Evolutionary conservation across 2,329 filamentous ascomycete species (phyloP).

Genomic region (Ilyonectria sp.): DNA sequence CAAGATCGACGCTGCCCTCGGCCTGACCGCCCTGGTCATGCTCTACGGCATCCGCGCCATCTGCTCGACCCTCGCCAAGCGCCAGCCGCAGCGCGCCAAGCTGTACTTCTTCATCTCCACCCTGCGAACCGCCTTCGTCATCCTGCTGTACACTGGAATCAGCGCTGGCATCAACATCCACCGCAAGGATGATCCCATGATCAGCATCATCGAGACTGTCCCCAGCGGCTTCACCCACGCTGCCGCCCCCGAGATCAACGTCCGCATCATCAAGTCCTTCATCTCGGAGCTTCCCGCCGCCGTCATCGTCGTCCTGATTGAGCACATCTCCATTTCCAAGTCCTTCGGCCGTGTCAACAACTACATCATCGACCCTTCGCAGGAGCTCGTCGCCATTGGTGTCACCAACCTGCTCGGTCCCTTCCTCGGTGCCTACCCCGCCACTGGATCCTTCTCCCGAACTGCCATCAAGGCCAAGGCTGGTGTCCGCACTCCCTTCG

Average conservation of each 20-base stretch:
- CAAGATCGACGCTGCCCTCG: conserved; percentile 80
- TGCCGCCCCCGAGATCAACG: conserved; percentile 74
- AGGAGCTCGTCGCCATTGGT: conserved; percentile 84
- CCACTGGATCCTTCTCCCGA: conserved; percentile 90
- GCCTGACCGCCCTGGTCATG: conserved; percentile 77
- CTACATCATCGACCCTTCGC: conserved; percentile 85
- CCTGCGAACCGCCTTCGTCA: conserved; percentile 84
- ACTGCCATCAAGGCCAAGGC: conserved; percentile 97
- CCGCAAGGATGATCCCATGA: conserved; percentile 67
- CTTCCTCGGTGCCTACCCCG: conserved; percentile 87
- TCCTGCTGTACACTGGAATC: conserved; percentile 84
- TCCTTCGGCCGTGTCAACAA: conserved; percentile 87
- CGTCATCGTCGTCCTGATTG: conserved; percentile 84
- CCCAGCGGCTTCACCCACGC: conserved; percentile 83
- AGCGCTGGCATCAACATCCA: conserved; percentile 80
- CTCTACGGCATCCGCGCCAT: conserved; percentile 76
- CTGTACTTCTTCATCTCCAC: conserved; percentile 85
- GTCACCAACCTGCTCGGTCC: conserved; percentile 82
- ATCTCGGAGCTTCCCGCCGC: conserved; percentile 78
- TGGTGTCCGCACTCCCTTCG: conserved; percentile 88
- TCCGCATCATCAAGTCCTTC: conserved; percentile 73
- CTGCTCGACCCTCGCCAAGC: conserved; percentile 76
- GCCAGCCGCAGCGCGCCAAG: conserved; percentile 76
- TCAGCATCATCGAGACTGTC: conserved; percentile 77
- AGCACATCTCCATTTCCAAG: conserved; percentile 88